Evolutionary conservation across 768 basidiomycete species (phyloP).

Genomic region (Neoboletus brunneissimus): DNA sequence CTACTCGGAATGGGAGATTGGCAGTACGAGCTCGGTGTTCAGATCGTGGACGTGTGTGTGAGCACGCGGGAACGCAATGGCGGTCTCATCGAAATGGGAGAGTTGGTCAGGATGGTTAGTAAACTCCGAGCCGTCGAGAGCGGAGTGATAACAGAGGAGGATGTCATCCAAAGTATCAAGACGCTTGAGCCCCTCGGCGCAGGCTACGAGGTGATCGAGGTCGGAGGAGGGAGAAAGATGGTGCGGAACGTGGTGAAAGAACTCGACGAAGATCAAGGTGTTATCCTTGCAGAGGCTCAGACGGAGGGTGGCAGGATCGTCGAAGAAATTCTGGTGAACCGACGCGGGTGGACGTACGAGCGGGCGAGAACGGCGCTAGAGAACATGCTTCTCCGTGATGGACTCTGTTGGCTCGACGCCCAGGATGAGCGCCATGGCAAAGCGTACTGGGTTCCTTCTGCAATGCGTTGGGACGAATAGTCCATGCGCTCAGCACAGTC

Average conservation of each 20-base stretch:
- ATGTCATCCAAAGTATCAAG: conserved; percentile 79
- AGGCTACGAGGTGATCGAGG: conserved; percentile 83
- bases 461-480: conserved; percentile 79
- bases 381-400: conserved; percentile 88
- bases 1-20: conserved; percentile 87
- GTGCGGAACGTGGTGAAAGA: conserved; percentile 88
- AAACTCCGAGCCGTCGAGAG: conserved; percentile 68
- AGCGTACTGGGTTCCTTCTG: conserved; percentile 87
- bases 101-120: conserved; percentile 76
- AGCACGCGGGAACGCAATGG: conserved; percentile 88
- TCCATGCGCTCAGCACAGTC: not conserved
- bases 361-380: conserved; percentile 77
- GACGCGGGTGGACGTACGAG: conserved; percentile 75
- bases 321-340: conserved; percentile 54
- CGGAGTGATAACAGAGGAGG: conserved; percentile 79
- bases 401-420: conserved; percentile 92
- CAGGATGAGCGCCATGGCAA: conserved; percentile 67
- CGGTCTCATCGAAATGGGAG: conserved; percentile 85
- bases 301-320: conserved; percentile 67
- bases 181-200: conserved; percentile 84
- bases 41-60: conserved; percentile 90
- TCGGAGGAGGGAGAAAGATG: conserved; percentile 70
- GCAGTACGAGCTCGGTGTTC: conserved; percentile 94
- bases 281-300: conserved; percentile 73
- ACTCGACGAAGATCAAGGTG: conserved; percentile 85